These are phyloP conservation scores for Talaromyces sp. DNA, from an alignment of 2,329 filamentous ascomycete genomes.

Conservation along the genomic window DNA sequence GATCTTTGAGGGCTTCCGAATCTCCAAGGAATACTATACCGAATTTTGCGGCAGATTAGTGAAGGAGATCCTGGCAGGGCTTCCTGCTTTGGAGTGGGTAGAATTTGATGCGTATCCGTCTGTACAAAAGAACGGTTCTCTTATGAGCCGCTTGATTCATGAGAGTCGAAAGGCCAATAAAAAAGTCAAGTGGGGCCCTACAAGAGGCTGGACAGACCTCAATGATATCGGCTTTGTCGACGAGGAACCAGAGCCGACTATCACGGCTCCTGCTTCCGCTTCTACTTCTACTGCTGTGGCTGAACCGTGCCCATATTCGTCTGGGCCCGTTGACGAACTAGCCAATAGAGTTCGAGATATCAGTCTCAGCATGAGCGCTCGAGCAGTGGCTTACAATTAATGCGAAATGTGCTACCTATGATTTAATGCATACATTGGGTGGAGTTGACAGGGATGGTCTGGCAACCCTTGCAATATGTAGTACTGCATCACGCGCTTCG, in stretches of 20 bases:
- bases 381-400: background rate
- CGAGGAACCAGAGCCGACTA: background rate
- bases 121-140: conserved; percentile 53
- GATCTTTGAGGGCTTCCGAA: conserved; percentile 60
- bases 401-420: conserved; percentile 10
- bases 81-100: conserved; percentile 53
- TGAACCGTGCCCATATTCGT: background rate
- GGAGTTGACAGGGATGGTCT: conserved; percentile 7
- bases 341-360: background rate
- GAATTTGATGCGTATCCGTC: conserved; percentile 61
- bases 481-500: too few species aligned
- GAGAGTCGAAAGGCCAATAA: conserved; percentile 39
- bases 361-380: background rate
- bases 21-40: conserved; percentile 60
- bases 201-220: conserved; percentile 41
- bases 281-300: background rate
- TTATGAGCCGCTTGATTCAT: conserved; percentile 53
- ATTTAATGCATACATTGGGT: conserved; percentile 17
- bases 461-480: too few species aligned
- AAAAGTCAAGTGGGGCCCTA: conserved; percentile 44
- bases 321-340: conserved; percentile 1
- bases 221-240: conserved; percentile 22
- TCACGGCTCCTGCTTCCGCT: too few species aligned
- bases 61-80: conserved; percentile 51
- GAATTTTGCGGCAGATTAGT: conserved; percentile 57